A percentile compares a stretch with the other conserved stretches of the same genome.
Evolutionary conservation across 768 basidiomycete species (phyloP).

Genomic region (Galerina marginata): DNA sequence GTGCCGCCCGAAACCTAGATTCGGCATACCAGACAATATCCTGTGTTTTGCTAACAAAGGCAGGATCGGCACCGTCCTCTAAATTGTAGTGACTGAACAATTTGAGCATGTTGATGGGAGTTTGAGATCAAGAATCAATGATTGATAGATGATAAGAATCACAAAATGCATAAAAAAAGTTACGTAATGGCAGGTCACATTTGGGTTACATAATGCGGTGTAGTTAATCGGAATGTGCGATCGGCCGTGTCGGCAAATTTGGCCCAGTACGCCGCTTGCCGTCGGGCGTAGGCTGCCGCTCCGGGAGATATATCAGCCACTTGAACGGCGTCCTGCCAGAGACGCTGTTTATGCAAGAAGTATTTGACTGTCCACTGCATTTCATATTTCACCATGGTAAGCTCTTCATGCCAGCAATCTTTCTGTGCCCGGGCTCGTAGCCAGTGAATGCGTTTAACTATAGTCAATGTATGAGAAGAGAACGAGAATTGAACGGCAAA

Average conservation of each 20-base stretch:
- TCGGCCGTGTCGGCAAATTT: not conserved
- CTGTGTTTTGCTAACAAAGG: no score
- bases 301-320: not conserved
- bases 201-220: not conserved
- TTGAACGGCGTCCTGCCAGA: not conserved
- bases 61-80: no score
- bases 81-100: no score
- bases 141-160: no score
- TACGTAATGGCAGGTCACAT: no score
- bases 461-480: not conserved
- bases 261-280: not conserved
- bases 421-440: slow-evolving; percentile 16
- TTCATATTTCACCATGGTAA: slow-evolving; percentile 1
- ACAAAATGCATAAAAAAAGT: no score
- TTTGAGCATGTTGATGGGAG: not conserved
- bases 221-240: not conserved
- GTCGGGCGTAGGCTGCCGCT: not conserved
- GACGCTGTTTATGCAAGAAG: not conserved
- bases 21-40: not conserved
- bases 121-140: no score
- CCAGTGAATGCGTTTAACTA: slow-evolving; percentile 23
- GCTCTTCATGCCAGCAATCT: slow-evolving; percentile 17
- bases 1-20: not conserved
- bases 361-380: slow-evolving; percentile 5
- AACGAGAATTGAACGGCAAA: not conserved